Conservation (phyloP, 2,329 filamentous ascomycete species). For the Diaporthe citriasiana region DNA sequence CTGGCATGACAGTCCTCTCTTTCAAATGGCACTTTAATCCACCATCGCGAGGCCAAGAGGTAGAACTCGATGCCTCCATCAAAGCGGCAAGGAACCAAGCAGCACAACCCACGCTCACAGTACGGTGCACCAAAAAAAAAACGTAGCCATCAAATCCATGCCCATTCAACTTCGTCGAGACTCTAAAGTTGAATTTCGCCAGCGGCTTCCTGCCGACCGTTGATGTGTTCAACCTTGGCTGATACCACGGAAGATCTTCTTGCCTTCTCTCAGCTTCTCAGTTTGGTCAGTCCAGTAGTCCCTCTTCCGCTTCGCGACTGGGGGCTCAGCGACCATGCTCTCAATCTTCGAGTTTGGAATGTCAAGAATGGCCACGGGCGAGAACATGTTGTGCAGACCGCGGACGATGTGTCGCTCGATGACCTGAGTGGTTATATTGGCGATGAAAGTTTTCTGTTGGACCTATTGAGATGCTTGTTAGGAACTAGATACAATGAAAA, state of each 20-base stretch:
- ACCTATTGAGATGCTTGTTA: not conserved
- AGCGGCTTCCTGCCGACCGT: not conserved
- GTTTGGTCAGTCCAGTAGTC: not conserved
- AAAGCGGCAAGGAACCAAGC: no score
- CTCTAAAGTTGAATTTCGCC: no score
- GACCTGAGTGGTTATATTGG: conserved; percentile 33
- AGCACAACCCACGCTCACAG: no score
- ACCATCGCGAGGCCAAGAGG: no score
- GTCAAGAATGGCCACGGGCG: not conserved
- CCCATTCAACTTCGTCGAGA: not conserved
- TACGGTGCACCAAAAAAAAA: no score
- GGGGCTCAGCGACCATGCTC: not conserved
- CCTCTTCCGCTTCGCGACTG: not conserved
- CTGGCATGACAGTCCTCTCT: no score
- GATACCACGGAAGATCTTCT: conserved; percentile 30
- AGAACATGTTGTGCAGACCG: conserved; percentile 20
- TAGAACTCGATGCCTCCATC: no score
- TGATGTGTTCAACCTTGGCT: not conserved
- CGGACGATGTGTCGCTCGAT: conserved; percentile 30
- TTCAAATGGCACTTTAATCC: no score
- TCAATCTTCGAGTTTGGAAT: conserved; percentile 3
- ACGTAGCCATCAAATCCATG: no score
- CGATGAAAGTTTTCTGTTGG: conserved; percentile 20
- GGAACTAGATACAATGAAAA: not conserved
- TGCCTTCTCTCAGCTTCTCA: conserved; percentile 30